phyloP scores from a whole-genome alignment of 2,329 filamentous ascomycete genomes.

The Fusarium burgessii region DNA sequence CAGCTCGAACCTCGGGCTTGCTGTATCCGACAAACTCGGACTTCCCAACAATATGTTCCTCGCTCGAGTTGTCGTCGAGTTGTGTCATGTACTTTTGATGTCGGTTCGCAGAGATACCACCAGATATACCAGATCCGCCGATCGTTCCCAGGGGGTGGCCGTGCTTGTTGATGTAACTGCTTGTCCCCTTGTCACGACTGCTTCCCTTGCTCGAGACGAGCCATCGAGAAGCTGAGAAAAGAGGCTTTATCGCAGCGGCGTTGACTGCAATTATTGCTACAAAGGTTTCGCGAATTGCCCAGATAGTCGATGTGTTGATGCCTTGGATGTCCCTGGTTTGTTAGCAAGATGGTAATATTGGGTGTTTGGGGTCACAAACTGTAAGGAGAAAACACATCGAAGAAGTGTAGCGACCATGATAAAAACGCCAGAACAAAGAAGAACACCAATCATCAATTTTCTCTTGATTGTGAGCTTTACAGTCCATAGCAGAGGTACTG shows the following conservation, averaged over 20 bases:
- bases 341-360: neutral
- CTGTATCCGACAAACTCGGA: conserved; percentile 32
- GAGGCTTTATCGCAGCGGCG: conserved; percentile 55
- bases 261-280: conserved; percentile 59
- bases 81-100: conserved; percentile 42
- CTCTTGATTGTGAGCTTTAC: conserved; percentile 53
- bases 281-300: conserved; percentile 59
- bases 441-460: conserved; percentile 54
- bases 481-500: conserved; percentile 55
- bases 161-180: conserved; percentile 43
- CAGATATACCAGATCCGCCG: conserved; percentile 35
- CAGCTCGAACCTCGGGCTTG: conserved; percentile 39
- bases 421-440: conserved; percentile 59
- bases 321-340: conserved; percentile 47
- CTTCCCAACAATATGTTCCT: conserved; percentile 49
- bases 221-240: conserved; percentile 52
- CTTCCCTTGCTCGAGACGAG: conserved; percentile 50
- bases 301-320: conserved; percentile 56
- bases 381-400: conserved; percentile 55
- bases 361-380: neutral
- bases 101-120: conserved; percentile 21
- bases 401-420: conserved; percentile 57
- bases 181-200: conserved; percentile 44
- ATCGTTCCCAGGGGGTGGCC: conserved; percentile 46
- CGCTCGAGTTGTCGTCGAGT: conserved; percentile 48